Evolutionary conservation across 2,329 filamentous ascomycete genomes (phyloP).

Genomic region (Fusarium piperis): DNA sequence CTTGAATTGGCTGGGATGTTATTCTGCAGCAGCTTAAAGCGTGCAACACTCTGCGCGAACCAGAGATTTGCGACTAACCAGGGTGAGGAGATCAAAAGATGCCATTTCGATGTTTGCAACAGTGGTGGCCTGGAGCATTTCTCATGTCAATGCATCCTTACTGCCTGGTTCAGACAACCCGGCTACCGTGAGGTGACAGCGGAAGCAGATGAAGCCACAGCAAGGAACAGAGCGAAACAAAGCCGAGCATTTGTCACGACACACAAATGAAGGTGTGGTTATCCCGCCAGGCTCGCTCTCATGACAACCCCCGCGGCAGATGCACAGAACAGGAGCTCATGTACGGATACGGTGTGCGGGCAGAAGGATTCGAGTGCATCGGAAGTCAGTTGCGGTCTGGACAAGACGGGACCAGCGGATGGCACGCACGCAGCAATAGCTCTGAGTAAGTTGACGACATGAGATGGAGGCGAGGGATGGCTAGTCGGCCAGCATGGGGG

Average conservation of each 20-base stretch:
- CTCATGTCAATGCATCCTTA: slow-evolving; percentile 21
- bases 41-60: slow-evolving; percentile 6
- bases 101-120: slow-evolving; percentile 7
- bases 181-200: slow-evolving; percentile 1
- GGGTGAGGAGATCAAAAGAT: slow-evolving; percentile 19
- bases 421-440: slow-evolving; percentile 6
- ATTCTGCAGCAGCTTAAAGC: background rate
- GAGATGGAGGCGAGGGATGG: background rate
- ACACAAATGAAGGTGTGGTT: background rate
- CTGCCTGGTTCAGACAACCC: background rate
- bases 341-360: slow-evolving; percentile 13
- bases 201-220: background rate
- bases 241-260: background rate
- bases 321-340: slow-evolving; percentile 16
- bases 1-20: background rate
- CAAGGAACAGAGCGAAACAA: background rate
- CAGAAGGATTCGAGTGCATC: slow-evolving; percentile 9
- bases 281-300: slow-evolving; percentile 1
- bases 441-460: background rate
- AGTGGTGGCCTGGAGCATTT: background rate
- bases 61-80: slow-evolving; percentile 16
- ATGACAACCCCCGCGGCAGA: slow-evolving; percentile 16
- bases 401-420: background rate
- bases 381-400: background rate
- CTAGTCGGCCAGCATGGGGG: background rate